Evolutionary conservation across 2,329 filamentous ascomycete genomes (phyloP).

Genomic region (Fusarium protoensiforme): DNA sequence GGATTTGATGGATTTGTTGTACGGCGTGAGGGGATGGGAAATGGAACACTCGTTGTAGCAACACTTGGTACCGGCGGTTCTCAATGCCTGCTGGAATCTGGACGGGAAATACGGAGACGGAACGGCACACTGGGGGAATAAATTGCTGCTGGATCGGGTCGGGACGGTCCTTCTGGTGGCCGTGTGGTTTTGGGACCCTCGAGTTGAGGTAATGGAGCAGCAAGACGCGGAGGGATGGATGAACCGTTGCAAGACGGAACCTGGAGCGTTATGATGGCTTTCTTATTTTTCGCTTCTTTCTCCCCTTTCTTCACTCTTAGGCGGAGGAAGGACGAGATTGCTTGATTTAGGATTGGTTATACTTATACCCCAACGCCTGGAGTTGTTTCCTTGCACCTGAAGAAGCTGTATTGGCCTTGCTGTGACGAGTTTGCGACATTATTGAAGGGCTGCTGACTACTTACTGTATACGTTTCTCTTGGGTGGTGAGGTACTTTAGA

Average conservation of each 20-base stretch:
- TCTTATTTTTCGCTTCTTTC: constrained; percentile 33
- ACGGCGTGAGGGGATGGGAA: constrained; percentile 30
- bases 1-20: constrained; percentile 14
- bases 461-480: background rate
- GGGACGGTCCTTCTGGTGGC: background rate
- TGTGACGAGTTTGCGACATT: constrained; percentile 1
- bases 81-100: constrained; percentile 13
- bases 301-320: constrained; percentile 12
- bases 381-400: constrained; percentile 35
- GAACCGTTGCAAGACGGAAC: constrained; percentile 25
- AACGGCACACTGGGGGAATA: background rate
- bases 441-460: background rate
- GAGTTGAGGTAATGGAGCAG: constrained; percentile 34
- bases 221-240: constrained; percentile 16
- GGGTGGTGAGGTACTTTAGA: background rate
- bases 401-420: background rate
- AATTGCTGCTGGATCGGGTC: constrained; percentile 4
- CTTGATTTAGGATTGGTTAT: constrained; percentile 42
- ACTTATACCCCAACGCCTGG: constrained; percentile 46
- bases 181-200: background rate
- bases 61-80: constrained; percentile 2
- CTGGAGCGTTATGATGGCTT: constrained; percentile 24
- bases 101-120: constrained; percentile 14
- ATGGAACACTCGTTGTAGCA: constrained; percentile 23
- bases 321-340: constrained; percentile 28